phyloP scores from a whole-genome alignment of 108 stramenopile genomes.

The Cyclotella atomus region DNA sequence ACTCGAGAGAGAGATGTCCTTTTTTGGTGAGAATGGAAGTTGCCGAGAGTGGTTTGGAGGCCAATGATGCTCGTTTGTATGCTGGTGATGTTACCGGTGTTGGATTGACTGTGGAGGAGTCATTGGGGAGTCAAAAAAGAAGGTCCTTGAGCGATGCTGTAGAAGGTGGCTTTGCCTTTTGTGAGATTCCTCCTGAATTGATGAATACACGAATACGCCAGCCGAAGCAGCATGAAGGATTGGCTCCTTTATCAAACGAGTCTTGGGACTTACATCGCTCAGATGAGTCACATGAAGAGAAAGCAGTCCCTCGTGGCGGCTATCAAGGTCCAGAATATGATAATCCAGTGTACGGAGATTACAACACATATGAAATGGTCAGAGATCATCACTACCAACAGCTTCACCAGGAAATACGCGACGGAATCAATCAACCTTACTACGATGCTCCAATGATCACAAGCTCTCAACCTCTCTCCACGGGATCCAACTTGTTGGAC shows the following conservation, averaged over 20 bases:
- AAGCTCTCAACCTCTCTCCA: slow-evolving; percentile 26
- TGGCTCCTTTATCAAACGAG: slow-evolving; percentile 10
- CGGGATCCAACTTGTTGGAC: slow-evolving; percentile 57
- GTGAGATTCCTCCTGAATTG: slow-evolving; percentile 53
- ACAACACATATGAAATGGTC: slow-evolving; percentile 57
- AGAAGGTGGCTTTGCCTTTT: slow-evolving; percentile 37
- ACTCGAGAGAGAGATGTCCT: slow-evolving; percentile 85
- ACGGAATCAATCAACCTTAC: slow-evolving; percentile 15
- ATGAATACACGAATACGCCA: slow-evolving; percentile 11
- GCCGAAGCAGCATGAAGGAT: background rate
- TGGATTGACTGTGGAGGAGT: slow-evolving; percentile 80
- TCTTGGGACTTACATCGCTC: background rate
- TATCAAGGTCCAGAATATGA: slow-evolving; percentile 33
- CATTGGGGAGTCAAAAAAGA: slow-evolving; percentile 46
- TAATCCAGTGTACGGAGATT: slow-evolving; percentile 25
- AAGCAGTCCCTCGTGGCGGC: slow-evolving; percentile 39
- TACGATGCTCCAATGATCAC: slow-evolving; percentile 13
- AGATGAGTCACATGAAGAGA: slow-evolving; percentile 2
- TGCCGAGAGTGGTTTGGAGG: slow-evolving; percentile 76
- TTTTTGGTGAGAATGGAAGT: slow-evolving; percentile 85
- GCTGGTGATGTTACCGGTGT: slow-evolving; percentile 48
- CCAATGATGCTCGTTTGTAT: slow-evolving; percentile 86
- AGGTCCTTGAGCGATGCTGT: slow-evolving; percentile 16
- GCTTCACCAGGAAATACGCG: slow-evolving; percentile 67
- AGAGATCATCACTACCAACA: slow-evolving; percentile 70